Percentiles rank a stretch among this genome's conserved stretches.
Conservation (phyloP, 768 basidiomycete genomes). For the Phanerodontia chrysosporium region DNA sequence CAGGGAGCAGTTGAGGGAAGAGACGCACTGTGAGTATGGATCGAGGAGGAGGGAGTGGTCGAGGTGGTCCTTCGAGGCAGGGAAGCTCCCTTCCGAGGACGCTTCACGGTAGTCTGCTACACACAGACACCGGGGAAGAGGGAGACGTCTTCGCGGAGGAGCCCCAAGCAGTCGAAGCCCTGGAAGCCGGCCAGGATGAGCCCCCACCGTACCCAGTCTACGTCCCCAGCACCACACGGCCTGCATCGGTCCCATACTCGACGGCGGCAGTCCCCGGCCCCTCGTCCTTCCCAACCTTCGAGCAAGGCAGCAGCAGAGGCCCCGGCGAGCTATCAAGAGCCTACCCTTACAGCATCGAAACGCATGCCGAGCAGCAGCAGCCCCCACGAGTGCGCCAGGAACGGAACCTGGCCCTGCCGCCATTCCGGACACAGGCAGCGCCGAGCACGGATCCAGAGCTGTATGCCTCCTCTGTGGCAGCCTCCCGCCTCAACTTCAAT, state of each 20-base stretch:
- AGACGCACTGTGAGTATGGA: slow-evolving; percentile 12
- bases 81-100: slow-evolving; percentile 49
- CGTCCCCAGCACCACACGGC: not conserved
- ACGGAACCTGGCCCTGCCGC: not conserved
- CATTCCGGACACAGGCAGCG: not conserved
- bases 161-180: not conserved
- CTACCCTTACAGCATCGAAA: not conserved
- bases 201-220: not conserved
- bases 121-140: slow-evolving; percentile 12
- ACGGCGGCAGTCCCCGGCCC: not conserved
- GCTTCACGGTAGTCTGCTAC: slow-evolving; percentile 43
- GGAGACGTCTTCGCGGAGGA: slow-evolving; percentile 6
- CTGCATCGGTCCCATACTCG: not conserved
- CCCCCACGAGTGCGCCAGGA: not conserved
- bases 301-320: slow-evolving; percentile 7
- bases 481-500: not conserved
- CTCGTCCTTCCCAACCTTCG: not conserved
- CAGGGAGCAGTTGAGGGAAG: slow-evolving; percentile 12
- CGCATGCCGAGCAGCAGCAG: not conserved
- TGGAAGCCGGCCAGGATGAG: not conserved
- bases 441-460: slow-evolving; percentile 1
- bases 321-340: not conserved
- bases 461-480: not conserved
- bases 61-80: slow-evolving; percentile 1
- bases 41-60: slow-evolving; percentile 16